phyloP scores from a whole-genome alignment of 495 filamentous ascomycete species.

The Poronia punctata region DNA sequence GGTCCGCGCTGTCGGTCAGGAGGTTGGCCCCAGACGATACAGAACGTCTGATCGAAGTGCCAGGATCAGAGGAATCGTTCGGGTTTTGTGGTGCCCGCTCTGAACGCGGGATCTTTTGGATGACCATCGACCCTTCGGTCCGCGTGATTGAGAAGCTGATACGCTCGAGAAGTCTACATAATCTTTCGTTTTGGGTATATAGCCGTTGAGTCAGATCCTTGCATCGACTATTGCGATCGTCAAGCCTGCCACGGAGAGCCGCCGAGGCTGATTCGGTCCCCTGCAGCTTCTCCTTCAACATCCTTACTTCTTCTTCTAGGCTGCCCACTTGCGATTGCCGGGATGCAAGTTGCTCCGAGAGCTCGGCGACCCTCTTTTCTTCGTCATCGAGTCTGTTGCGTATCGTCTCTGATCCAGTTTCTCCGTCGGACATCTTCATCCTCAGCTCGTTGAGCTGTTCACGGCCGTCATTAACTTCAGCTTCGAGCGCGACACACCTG shows the following conservation, averaged over 20 bases:
- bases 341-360: constrained; percentile 60
- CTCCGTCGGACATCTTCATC: constrained; percentile 64
- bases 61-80: constrained; percentile 54
- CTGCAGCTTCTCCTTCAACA: constrained; percentile 51
- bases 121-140: constrained; percentile 62
- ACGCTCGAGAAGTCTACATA: constrained; percentile 72
- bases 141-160: constrained; percentile 75
- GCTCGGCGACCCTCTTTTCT: constrained; percentile 52
- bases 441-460: constrained; percentile 58
- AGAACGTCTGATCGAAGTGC: constrained; percentile 52
- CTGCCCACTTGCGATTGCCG: constrained; percentile 56
- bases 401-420: constrained; percentile 71
- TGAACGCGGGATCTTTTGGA: constrained; percentile 68
- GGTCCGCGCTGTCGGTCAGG: constrained; percentile 46
- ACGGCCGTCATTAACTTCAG: constrained; percentile 61
- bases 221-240: constrained; percentile 58
- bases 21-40: constrained; percentile 33
- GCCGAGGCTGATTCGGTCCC: constrained; percentile 43
- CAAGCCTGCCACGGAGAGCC: constrained; percentile 43
- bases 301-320: constrained; percentile 59
- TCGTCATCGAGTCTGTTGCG: constrained; percentile 63
- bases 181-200: constrained; percentile 67
- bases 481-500: constrained; percentile 48
- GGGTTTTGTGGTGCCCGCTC: constrained; percentile 44
- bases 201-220: constrained; percentile 79